phyloP scores from a whole-genome alignment of 1,284 basidiomycete species.

The Phaffia rhodozyma region DNA sequence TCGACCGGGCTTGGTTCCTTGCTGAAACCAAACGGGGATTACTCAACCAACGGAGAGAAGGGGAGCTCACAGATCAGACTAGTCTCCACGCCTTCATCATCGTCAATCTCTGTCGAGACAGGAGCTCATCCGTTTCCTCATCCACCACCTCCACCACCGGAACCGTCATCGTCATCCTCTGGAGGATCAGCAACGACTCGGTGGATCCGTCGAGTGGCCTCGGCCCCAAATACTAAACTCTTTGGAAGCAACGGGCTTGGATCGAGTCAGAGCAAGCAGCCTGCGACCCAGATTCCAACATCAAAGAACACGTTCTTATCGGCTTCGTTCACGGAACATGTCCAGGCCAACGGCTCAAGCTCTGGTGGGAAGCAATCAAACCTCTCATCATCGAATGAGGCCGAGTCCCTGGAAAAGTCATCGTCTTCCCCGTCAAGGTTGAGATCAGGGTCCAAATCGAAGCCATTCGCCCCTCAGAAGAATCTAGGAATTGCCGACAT shows the following conservation, averaged over 20 bases:
- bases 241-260: constrained; percentile 41
- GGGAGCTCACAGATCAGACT: constrained; percentile 4
- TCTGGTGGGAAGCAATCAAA: too few relatives aligned
- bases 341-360: constrained; percentile 22
- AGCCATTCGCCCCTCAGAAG: constrained; percentile 33
- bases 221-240: constrained; percentile 89
- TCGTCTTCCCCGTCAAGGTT: too few relatives aligned
- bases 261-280: constrained; percentile 18
- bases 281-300: constrained; percentile 21
- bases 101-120: neutral
- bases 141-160: constrained; percentile 1
- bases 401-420: too few relatives aligned
- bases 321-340: constrained; percentile 50
- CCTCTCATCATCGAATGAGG: too few relatives aligned
- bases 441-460: constrained; percentile 17
- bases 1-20: neutral
- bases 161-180: neutral
- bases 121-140: neutral
- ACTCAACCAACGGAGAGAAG: neutral
- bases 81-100: constrained; percentile 14
- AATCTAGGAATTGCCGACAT: constrained; percentile 5
- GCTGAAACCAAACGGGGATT: neutral
- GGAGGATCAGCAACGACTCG: constrained; percentile 46
- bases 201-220: constrained; percentile 86
- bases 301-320: constrained; percentile 40